Base-by-base conservation (phyloP, 1,139 yeast species). In the Nakaseomyces kungkrabaensis region DNA sequence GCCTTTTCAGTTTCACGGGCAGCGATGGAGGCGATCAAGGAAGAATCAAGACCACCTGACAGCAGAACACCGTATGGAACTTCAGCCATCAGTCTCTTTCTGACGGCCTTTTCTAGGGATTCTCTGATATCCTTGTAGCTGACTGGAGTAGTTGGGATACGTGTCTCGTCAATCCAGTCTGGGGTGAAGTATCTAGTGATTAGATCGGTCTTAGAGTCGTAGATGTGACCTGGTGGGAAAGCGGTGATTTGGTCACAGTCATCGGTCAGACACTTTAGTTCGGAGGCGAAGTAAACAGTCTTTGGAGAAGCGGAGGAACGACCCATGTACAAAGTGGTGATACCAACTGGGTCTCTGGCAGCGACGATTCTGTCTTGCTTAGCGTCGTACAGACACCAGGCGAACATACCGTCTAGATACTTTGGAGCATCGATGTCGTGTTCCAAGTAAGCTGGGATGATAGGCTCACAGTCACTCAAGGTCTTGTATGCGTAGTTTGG, bases 1-100 rank as follows among this genome's bases (percentile, higher is more conserved):
- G 96, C 96, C 69, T 79, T 81, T 56, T 78, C 78, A 53, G 97
- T 88, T 74, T 92, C 98, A 68, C 97, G 80, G 38, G 97, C 92
- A 52, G 97, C 98, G 65, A 92, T 92, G 45, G 98, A 71, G 37
- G 98, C 98, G 68, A 92, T 92, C 70, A 92, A 77, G 42, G 97
- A 88, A 47, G 97, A 89, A 70, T 92, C 98, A 63, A 92, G 78
- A 57, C 98, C 98, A 67, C 98, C 98, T 37, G 97, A 88, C 60
- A 92, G 76, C 61, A 92, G 75, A 45, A 92, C 98, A 73, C 98
- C 98, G 71, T 88, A 87, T 48, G 98, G 97, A 54, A 92, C 98
- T 74, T 92, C 98, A 51, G 97, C 94, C 98, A 92, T 92, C 66
- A 92, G 79, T 77, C 98, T 84, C 85, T 92, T 94, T 77, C 97